Evolutionary conservation across 2,329 filamentous ascomycete genomes (phyloP).

Genomic region (Ilyonectria destructans): DNA sequence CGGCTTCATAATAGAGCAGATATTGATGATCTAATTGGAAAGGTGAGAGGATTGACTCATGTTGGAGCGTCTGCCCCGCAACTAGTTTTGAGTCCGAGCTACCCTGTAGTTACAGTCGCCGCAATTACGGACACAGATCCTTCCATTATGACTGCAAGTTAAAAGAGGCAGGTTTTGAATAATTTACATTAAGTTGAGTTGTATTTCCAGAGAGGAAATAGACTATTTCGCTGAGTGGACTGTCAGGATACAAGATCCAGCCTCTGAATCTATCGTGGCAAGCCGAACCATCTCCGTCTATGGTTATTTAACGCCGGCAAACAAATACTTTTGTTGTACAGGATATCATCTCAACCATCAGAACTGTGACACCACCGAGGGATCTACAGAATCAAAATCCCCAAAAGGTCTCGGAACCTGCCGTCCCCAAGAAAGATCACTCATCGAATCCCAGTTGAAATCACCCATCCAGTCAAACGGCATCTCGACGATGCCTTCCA

Average conservation of each 20-base stretch:
- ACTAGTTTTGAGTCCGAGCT: not conserved
- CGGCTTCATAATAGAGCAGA: not conserved
- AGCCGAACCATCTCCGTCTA: not conserved
- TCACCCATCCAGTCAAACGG: slow-evolving; percentile 48
- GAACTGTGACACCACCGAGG: slow-evolving; percentile 19
- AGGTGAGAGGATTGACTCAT: not conserved
- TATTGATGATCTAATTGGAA: not conserved
- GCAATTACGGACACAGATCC: too few species aligned
- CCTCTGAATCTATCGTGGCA: not conserved
- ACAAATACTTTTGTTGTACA: not conserved
- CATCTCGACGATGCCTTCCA: slow-evolving; percentile 48
- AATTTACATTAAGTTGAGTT: not conserved
- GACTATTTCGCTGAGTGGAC: not conserved
- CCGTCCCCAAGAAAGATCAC: slow-evolving; percentile 38
- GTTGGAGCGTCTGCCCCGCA: not conserved
- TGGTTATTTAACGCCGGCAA: not conserved
- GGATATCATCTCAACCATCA: slow-evolving; percentile 4
- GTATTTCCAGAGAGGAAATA: not conserved
- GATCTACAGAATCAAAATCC: slow-evolving; percentile 21
- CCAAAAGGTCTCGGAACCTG: slow-evolving; percentile 15
- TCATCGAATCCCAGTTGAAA: slow-evolving; percentile 44
- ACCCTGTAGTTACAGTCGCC: not conserved
- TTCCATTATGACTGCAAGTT: not conserved
- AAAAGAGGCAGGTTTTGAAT: too few species aligned
- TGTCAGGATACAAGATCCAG: not conserved